Conservation (phyloP, 768 basidiomycete genomes). For the Boletus reticuloceps region DNA sequence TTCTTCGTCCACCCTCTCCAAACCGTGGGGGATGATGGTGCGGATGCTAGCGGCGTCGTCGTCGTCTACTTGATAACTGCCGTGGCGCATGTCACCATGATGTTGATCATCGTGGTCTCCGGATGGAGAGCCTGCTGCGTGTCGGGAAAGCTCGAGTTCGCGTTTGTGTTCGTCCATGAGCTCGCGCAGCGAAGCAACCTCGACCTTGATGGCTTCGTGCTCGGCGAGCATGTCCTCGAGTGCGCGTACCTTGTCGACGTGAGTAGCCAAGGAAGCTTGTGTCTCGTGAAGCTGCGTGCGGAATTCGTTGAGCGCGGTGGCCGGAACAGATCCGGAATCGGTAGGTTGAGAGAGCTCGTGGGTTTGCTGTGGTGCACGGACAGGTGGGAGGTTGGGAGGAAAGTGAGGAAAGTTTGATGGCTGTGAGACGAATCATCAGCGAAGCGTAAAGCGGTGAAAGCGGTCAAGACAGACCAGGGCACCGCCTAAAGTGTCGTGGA, state of each 20-base stretch:
- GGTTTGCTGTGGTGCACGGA: constrained; percentile 39
- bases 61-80: constrained; percentile 47
- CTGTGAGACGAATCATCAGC: constrained; percentile 34
- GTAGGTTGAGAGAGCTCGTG: constrained; percentile 29
- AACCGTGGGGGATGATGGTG: constrained; percentile 67
- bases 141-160: constrained; percentile 39
- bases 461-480: constrained; percentile 53
- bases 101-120: constrained; percentile 20
- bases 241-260: constrained; percentile 80
- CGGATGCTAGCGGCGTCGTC: constrained; percentile 70
- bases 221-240: constrained; percentile 81
- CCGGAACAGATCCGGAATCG: constrained; percentile 26
- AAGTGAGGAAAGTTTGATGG: constrained; percentile 61
- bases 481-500: constrained; percentile 88
- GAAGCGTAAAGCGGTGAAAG: background rate
- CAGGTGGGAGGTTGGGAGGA: constrained; percentile 64
- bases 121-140: constrained; percentile 22
- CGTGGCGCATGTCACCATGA: constrained; percentile 14
- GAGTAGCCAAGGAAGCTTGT: constrained; percentile 68
- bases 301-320: constrained; percentile 51
- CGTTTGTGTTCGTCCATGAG: constrained; percentile 65
- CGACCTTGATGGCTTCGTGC: constrained; percentile 79
- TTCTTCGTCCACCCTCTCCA: constrained; percentile 73
- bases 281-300: constrained; percentile 85
- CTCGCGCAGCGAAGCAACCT: constrained; percentile 70